Percentiles rank a stretch among this genome's conserved stretches.
phyloP scores from a whole-genome alignment of 2,329 filamentous ascomycete genomes.

The Penicillium vulpinum region DNA sequence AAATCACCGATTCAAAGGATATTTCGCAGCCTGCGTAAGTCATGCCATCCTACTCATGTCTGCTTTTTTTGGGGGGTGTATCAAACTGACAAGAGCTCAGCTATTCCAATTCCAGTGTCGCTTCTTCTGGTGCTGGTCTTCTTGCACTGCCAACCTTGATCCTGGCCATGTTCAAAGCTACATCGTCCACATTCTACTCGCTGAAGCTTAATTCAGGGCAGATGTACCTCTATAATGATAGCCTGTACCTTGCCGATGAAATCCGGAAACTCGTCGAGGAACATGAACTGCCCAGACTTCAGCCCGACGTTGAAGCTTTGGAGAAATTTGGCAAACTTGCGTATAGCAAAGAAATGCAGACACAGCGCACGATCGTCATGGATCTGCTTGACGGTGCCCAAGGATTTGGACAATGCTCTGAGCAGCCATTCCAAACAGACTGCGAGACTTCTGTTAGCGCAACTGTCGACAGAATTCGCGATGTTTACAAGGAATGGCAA shows the following conservation, averaged over 20 bases:
- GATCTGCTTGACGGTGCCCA: slow-evolving; percentile 65
- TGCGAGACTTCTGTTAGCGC: slow-evolving; percentile 62
- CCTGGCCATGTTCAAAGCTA: slow-evolving; percentile 53
- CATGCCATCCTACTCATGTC: neutral
- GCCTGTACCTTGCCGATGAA: slow-evolving; percentile 57
- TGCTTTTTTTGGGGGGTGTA: neutral
- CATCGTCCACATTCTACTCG: slow-evolving; percentile 48
- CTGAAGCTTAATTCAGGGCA: slow-evolving; percentile 52
- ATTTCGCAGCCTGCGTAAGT: slow-evolving; percentile 42
- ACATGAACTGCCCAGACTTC: slow-evolving; percentile 51
- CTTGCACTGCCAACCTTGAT: slow-evolving; percentile 49
- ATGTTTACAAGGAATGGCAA: slow-evolving; percentile 59
- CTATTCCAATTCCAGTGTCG: slow-evolving; percentile 38
- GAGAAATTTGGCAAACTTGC: slow-evolving; percentile 61
- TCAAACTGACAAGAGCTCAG: slow-evolving; percentile 27
- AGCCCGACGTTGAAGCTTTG: slow-evolving; percentile 56
- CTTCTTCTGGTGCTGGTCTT: slow-evolving; percentile 46
- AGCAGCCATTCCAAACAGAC: slow-evolving; percentile 58
- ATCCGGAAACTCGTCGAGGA: slow-evolving; percentile 52
- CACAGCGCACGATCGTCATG: slow-evolving; percentile 61
- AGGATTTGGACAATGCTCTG: slow-evolving; percentile 61
- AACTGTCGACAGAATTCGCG: slow-evolving; percentile 58
- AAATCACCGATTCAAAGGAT: slow-evolving; percentile 44
- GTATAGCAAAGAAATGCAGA: slow-evolving; percentile 65
- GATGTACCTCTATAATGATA: slow-evolving; percentile 67